A percentile compares a stretch with the other conserved stretches of the same genome.
phyloP scores from a whole-genome alignment of 2,329 filamentous ascomycete species.

The Xylariales sp. region DNA sequence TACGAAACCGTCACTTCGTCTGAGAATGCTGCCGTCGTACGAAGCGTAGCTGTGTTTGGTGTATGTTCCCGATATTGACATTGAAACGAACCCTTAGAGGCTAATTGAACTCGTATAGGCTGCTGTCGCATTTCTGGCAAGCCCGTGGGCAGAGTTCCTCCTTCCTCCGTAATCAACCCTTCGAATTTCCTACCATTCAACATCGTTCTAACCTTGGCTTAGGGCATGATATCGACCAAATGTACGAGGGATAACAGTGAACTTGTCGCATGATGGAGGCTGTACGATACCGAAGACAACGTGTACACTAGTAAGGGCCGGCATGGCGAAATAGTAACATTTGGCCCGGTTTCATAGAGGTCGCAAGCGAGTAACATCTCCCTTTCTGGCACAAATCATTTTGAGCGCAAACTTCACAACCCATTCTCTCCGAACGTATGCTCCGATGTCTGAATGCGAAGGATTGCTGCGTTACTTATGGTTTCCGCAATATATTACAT shows the following conservation, averaged over 20 bases:
- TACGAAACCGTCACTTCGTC: slow-evolving; percentile 60
- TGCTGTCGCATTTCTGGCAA: slow-evolving; percentile 62
- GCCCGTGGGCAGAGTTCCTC: slow-evolving; percentile 62
- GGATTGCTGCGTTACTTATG: too few species aligned
- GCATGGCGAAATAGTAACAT: too few species aligned
- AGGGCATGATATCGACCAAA: neutral
- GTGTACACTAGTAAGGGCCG: neutral
- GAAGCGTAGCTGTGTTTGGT: slow-evolving; percentile 63
- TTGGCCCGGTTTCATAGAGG: too few species aligned
- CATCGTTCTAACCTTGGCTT: neutral
- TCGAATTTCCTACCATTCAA: neutral
- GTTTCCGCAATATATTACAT: too few species aligned
- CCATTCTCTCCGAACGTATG: too few species aligned
- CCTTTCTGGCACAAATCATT: too few species aligned
- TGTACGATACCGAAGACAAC: neutral
- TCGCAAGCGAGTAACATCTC: too few species aligned
- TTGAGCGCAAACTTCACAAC: too few species aligned
- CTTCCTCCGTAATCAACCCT: slow-evolving; percentile 53
- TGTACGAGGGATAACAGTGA: too few species aligned
- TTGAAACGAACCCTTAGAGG: too few species aligned
- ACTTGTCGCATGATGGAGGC: too few species aligned
- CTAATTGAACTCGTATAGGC: slow-evolving; percentile 36
- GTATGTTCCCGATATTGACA: slow-evolving; percentile 40
- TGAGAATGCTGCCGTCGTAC: slow-evolving; percentile 65
- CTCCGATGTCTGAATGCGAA: too few species aligned